Percentiles rank a stretch among this genome's conserved stretches.
Conservation (phyloP, 2,329 filamentous ascomycete species). For the Colletotrichum sidae region DNA sequence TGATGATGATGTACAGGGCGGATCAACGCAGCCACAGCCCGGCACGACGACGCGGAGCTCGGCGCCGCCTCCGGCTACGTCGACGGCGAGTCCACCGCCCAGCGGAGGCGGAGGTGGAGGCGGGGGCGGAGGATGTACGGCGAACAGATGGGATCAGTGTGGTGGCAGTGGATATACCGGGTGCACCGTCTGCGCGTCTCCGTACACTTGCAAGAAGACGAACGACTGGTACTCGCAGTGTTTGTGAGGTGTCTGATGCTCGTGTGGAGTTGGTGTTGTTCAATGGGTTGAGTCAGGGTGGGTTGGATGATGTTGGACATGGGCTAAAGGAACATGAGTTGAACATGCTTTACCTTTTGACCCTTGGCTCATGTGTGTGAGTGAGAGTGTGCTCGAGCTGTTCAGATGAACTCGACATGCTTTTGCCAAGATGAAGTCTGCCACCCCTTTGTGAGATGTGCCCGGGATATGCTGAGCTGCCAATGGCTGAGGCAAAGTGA, state of each 20-base stretch:
- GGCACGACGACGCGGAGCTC: conserved; percentile 32
- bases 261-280: background rate
- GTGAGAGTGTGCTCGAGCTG: too few relatives aligned
- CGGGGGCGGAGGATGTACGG: conserved; percentile 28
- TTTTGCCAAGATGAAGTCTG: too few relatives aligned
- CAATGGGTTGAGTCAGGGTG: too few relatives aligned
- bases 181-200: conserved; percentile 31
- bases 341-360: too few relatives aligned
- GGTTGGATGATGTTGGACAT: too few relatives aligned
- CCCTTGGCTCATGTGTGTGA: too few relatives aligned
- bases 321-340: too few relatives aligned
- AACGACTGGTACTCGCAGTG: conserved; percentile 40
- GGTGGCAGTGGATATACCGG: conserved; percentile 38
- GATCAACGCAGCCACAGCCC: conserved; percentile 14
- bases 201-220: conserved; percentile 31
- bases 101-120: background rate
- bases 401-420: too few relatives aligned
- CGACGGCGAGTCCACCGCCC: conserved; percentile 29
- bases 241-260: conserved; percentile 4
- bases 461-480: too few relatives aligned
- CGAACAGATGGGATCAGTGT: conserved; percentile 37
- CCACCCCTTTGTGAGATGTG: too few relatives aligned
- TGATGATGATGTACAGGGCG: conserved; percentile 4
- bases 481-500: too few relatives aligned
- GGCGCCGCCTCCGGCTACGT: conserved; percentile 28